Base-by-base conservation (phyloP, 2,329 filamentous ascomycete genomes). In the Hypoxylon sp. region DNA sequence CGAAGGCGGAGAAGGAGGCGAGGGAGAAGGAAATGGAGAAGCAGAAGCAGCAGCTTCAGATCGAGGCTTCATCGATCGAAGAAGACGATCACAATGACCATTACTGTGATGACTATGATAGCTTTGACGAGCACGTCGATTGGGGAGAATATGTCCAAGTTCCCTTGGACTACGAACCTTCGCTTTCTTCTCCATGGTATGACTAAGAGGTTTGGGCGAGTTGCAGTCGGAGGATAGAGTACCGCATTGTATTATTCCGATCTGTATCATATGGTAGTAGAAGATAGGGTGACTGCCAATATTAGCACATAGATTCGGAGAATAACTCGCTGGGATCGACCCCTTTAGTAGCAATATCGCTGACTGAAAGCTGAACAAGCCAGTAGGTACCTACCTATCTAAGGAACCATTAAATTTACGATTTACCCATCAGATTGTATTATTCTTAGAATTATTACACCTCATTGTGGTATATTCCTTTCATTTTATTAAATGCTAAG, bases 91-190 rank as follows among this genome's bases (percentile, higher is more conserved):
- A 43, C 7, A 30, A 34, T 19, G 11, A 25, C 11, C 13, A 21
- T 19, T 14, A 21, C 2, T 10, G 34, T 10, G 10, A 19, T 17
- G 14, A 30, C n/a, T 2, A 14, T 23, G 38, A 19, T n/a, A 28
- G 23, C 25, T 30, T 53, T 5, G 7, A 19, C 7, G 14, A 41
- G 1, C 19, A 14, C 25, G 21, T 41, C 32, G 14, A 21, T 32
- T 56, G 41, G 50, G 28, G 45, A 30, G 59, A 53, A 17, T 49
- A 56, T 17, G 14, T 56, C 38, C 30, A 56, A 10, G 50, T 21
- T 17, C 25, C 25, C 6, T 10, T 17, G 6, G 5, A 28, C 45
- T 7, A 28, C 30, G 11, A 49, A 17, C 4, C n/a, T 36, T 14
- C 34, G 10, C 17, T 41, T 17, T 19, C n/a, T 43, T 17, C 9